Conservation (phyloP, 225 moss, liverwort and hornwort genomes). For the Physcomitrellopsis africana region DNA sequence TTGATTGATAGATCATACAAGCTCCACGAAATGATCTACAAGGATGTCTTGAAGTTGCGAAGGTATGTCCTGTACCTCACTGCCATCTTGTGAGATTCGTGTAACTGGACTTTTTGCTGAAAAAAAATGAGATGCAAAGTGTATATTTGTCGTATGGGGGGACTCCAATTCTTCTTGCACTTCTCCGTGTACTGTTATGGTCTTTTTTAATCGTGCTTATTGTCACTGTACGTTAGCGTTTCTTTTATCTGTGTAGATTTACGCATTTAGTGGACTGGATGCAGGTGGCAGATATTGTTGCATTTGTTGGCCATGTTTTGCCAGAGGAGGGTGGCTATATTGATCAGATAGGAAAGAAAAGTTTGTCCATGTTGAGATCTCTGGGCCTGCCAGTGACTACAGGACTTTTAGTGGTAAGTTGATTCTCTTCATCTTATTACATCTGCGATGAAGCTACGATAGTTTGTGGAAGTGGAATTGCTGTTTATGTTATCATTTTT, state of each 20-base stretch:
- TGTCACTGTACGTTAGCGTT: background rate
- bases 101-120: background rate
- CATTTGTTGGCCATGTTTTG: conserved; percentile 71
- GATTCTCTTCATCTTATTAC: conserved; percentile 5
- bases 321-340: conserved; percentile 67
- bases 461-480: conserved; percentile 6
- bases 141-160: background rate
- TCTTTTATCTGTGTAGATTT: conserved; percentile 22
- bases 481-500: background rate
- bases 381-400: conserved; percentile 76
- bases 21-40: conserved; percentile 82
- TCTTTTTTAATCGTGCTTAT: background rate
- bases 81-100: conserved; percentile 3
- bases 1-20: conserved; percentile 65
- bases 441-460: background rate
- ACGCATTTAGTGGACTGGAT: conserved; percentile 21
- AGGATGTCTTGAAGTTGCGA: conserved; percentile 92
- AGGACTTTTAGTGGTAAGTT: conserved; percentile 76
- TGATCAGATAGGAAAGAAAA: conserved; percentile 71
- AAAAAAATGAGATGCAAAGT: background rate
- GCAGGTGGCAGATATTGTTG: conserved; percentile 96
- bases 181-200: background rate
- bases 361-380: conserved; percentile 84
- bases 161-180: background rate
- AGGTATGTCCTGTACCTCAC: conserved; percentile 47